Conservation (phyloP, 2,329 filamentous ascomycete genomes). For the Myriosclerotinia duriaeana region DNA sequence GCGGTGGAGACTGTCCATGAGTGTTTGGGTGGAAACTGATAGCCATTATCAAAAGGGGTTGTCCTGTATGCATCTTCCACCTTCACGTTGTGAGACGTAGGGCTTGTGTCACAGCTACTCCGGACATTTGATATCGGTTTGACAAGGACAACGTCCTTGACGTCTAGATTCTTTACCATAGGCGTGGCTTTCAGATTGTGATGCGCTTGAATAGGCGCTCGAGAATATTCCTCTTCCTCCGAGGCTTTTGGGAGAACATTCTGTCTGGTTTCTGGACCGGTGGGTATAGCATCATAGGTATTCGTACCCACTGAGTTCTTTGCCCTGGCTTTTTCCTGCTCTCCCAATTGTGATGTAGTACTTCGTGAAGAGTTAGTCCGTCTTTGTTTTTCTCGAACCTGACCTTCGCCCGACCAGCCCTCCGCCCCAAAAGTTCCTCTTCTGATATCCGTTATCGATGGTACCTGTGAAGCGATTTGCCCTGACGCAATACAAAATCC, state of each 20-base stretch:
- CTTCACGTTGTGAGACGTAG: constrained; percentile 29
- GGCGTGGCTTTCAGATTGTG: not conserved
- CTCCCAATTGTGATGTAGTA: constrained; percentile 29
- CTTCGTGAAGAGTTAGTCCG: constrained; percentile 32
- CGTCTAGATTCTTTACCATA: not conserved
- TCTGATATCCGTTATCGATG: constrained; percentile 38
- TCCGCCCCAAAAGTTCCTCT: constrained; percentile 38
- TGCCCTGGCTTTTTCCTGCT: constrained; percentile 23
- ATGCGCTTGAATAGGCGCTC: not conserved
- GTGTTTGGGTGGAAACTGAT: constrained; percentile 63
- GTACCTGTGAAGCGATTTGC: constrained; percentile 43
- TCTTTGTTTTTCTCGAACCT: constrained; percentile 37
- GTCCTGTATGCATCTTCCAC: constrained; percentile 34
- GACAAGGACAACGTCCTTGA: not conserved
- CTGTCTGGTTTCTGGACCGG: constrained; percentile 27
- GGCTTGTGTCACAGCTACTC: constrained; percentile 33
- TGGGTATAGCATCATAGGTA: constrained; percentile 21
- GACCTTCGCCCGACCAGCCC: constrained; percentile 39
- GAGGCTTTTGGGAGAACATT: constrained; percentile 31
- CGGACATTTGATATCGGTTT: not conserved
- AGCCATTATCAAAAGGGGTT: constrained; percentile 58
- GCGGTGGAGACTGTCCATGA: constrained; percentile 58
- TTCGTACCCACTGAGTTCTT: constrained; percentile 26
- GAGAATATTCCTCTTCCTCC: constrained; percentile 28
- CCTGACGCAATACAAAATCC: constrained; percentile 52